Conservation (phyloP, 2,329 filamentous ascomycete species). For the Penicillium sp. region DNA sequence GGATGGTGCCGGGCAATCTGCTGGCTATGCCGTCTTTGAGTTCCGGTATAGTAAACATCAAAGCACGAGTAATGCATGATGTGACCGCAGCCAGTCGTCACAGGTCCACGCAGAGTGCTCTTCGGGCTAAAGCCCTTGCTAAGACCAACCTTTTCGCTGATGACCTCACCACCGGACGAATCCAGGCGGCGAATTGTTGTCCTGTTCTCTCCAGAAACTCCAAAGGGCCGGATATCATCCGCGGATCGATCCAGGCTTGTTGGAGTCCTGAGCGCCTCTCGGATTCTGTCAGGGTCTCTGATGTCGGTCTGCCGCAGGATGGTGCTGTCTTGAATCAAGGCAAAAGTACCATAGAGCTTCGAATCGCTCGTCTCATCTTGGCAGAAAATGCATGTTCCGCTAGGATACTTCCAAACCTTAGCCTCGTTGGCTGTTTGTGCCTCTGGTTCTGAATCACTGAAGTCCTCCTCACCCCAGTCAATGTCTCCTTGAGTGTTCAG, state of each 20-base stretch:
- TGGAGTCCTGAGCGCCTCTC: conserved; percentile 79
- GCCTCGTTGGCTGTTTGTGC: conserved; percentile 61
- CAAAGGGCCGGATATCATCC: conserved; percentile 82
- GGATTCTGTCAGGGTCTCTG: conserved; percentile 78
- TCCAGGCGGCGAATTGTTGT: conserved; percentile 76
- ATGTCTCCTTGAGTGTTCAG: conserved; percentile 84
- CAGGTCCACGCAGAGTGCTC: conserved; percentile 70
- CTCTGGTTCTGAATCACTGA: conserved; percentile 64
- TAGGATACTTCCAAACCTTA: conserved; percentile 86
- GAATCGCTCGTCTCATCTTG: conserved; percentile 94
- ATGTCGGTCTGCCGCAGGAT: conserved; percentile 87
- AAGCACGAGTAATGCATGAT: conserved; percentile 99
- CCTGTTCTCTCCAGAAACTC: conserved; percentile 84
- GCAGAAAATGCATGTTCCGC: conserved; percentile 91
- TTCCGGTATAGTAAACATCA: conserved; percentile 85
- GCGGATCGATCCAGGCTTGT: conserved; percentile 82
- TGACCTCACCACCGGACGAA: conserved; percentile 69
- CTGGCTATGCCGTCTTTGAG: conserved; percentile 78
- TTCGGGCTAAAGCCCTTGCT: conserved; percentile 83
- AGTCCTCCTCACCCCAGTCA: conserved; percentile 84
- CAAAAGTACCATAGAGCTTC: conserved; percentile 89
- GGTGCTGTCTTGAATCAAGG: conserved; percentile 80
- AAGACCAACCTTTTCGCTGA: conserved; percentile 76
- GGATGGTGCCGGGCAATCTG: conserved; percentile 96
- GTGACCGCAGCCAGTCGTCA: conserved; percentile 90